Evolutionary conservation across 306 rosid genomes (phyloP), one percentile per base, ranked within the genome.

Genomic region (Cicer arietinum): DNA sequence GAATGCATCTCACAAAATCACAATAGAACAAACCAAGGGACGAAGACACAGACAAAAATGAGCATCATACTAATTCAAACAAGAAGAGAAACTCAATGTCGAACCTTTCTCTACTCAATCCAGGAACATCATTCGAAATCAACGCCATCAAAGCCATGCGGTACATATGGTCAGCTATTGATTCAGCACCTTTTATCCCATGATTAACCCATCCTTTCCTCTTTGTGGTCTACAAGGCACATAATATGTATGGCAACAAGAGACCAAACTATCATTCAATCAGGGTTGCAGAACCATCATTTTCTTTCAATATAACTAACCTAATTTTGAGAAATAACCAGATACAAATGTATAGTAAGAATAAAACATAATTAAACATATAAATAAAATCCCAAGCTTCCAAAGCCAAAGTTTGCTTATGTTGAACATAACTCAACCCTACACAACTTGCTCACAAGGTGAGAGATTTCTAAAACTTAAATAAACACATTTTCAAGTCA

Each of bases 191-290:
- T 85, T 78, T 85, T 77, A 91, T 94, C 71, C 97, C 97, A 69
- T 94, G 94, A 84, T 94, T 94, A 84, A 94, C 84, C 98, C 98
- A 91, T 9, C 98, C 97, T 79, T 88, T 91, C 76, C 97, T 85
- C 73, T 91, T 91, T 13, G 98, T 94, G 52, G 92, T 88, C 97
- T 94, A 81, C 88, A 69, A 70, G 76, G 48, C 57, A 74, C 37
- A 71, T 3, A 69, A 74, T 1, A 61, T 13, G 54, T 20, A 79
- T 18, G 40, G 51, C 12, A 52, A 47, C 62, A 62, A 68, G 78
- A 63, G 53, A 65, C 57, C 18, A n/a, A 0, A 52, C 73, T 41
- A 44, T 46, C 25, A 67, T 35, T 40, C 67, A 46, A 65, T 54
- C 70, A 63, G 20, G 42, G 45, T 20, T 35, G 43, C 48, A 45